Percentiles rank a stretch among this genome's conserved stretches.
Conservation (phyloP, 2,329 filamentous ascomycete species). For the Fusarium chuoi region DNA sequence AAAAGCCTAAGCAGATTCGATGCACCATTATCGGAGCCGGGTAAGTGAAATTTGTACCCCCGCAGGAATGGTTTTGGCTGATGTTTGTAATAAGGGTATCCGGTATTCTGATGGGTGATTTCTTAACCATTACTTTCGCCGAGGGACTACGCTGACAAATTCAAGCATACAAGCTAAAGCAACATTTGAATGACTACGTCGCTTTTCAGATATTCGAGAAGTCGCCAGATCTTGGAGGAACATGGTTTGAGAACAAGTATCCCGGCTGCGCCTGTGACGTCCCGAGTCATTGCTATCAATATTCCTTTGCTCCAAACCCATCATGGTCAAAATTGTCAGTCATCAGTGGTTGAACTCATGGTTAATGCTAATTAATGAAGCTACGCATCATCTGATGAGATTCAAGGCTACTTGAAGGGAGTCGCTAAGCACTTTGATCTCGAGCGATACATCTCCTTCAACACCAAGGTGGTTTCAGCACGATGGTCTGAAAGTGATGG, state of each 20-base stretch:
- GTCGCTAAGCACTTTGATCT: constrained; percentile 56
- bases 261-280: constrained; percentile 63
- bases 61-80: accelerated
- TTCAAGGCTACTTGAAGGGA: constrained; percentile 66
- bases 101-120: not conserved
- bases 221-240: constrained; percentile 65
- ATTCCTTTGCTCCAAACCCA: constrained; percentile 55
- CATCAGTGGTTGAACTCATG: accelerated
- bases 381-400: constrained; percentile 65
- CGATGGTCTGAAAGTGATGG: constrained; percentile 23
- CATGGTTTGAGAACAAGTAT: constrained; percentile 69
- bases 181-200: constrained; percentile 16
- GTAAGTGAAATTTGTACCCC: accelerated
- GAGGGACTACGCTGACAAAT: accelerated
- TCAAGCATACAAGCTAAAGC: constrained; percentile 45
- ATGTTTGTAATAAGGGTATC: accelerated
- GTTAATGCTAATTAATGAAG: accelerated
- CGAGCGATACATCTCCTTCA: constrained; percentile 42
- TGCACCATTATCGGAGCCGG: not conserved
- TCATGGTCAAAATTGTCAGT: constrained; percentile 62
- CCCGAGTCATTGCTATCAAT: constrained; percentile 63
- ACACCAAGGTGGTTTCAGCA: constrained; percentile 50
- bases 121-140: accelerated
- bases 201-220: constrained; percentile 61
- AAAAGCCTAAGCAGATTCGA: not conserved